Evolutionary conservation across 2,329 filamentous ascomycete species (phyloP).

Genomic region (Xylariaceae sp.): DNA sequence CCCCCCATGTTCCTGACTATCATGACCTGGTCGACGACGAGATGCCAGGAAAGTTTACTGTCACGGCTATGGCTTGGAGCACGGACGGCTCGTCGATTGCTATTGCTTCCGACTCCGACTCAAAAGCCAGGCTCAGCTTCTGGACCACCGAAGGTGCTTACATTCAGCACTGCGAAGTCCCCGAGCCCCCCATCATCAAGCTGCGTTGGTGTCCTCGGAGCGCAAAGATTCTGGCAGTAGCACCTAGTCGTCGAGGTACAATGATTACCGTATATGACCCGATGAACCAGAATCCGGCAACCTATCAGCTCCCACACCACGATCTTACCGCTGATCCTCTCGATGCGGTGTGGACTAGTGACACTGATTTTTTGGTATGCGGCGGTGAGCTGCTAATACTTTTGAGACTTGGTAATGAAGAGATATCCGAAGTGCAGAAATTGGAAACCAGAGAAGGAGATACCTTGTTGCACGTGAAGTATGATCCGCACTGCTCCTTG

Average conservation of each 20-base stretch:
- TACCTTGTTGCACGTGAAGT: conserved; percentile 50
- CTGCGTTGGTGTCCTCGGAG: conserved; percentile 56
- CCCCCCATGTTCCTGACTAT: conserved; percentile 38
- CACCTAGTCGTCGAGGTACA: conserved; percentile 49
- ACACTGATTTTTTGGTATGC: conserved; percentile 53
- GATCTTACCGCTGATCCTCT: conserved; percentile 47
- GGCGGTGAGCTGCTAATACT: conserved; percentile 51
- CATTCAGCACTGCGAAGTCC: conserved; percentile 49
- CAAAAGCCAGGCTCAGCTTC: conserved; percentile 49
- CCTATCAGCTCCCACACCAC: conserved; percentile 46
- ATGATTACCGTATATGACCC: conserved; percentile 52
- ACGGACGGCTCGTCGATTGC: conserved; percentile 52
- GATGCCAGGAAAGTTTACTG: conserved; percentile 46
- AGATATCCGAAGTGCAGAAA: conserved; percentile 43
- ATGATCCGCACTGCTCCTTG: conserved; percentile 48
- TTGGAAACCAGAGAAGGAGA: conserved; percentile 52
- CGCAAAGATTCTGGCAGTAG: conserved; percentile 51
- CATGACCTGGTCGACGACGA: conserved; percentile 49
- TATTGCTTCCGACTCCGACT: conserved; percentile 51
- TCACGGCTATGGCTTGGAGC: conserved; percentile 58
- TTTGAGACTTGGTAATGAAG: conserved; percentile 43
- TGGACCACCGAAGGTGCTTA: conserved; percentile 50
- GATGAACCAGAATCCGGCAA: conserved; percentile 39
- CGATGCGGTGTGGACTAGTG: conserved; percentile 56
- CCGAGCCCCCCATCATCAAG: conserved; percentile 58